Evolutionary conservation across 495 filamentous ascomycete species (phyloP).

Genomic region (Aspergillus biplanus): DNA sequence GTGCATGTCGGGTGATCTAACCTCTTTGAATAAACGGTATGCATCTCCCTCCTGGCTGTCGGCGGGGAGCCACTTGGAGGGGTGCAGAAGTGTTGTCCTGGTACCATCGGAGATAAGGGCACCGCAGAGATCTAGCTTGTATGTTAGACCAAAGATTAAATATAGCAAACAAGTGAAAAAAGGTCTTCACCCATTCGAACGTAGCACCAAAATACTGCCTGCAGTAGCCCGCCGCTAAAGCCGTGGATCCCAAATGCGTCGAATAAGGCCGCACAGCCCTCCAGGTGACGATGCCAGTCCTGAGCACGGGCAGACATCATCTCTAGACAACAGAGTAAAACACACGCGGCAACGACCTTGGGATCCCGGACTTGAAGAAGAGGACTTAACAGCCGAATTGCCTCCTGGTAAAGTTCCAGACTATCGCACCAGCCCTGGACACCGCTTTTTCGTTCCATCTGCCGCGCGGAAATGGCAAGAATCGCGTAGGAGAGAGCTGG

Average conservation of each 20-base stretch:
- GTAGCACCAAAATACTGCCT: conserved; percentile 55
- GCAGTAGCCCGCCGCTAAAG: conserved; percentile 42
- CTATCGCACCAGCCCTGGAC: conserved; percentile 42
- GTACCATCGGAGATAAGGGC: conserved; percentile 51
- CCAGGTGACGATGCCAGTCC: conserved; percentile 52
- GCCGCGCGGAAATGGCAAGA: conserved; percentile 46
- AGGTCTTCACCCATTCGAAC: conserved; percentile 45
- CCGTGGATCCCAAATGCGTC: conserved; percentile 46
- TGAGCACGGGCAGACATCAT: conserved; percentile 53
- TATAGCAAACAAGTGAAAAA: neutral
- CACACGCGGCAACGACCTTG: conserved; percentile 44
- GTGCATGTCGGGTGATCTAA: conserved; percentile 41
- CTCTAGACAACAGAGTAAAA: conserved; percentile 49
- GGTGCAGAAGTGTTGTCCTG: conserved; percentile 44
- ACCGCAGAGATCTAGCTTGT: conserved; percentile 46
- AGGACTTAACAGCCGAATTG: conserved; percentile 44
- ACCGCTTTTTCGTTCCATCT: conserved; percentile 46
- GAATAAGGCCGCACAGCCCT: conserved; percentile 52
- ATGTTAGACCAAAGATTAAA: conserved; percentile 13
- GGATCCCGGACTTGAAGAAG: conserved; percentile 42
- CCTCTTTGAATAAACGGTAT: conserved; percentile 32
- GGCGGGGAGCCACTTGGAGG: conserved; percentile 45
- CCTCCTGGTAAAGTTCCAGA: conserved; percentile 50
- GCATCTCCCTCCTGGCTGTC: conserved; percentile 36
- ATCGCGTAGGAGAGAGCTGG: conserved; percentile 46